These are phyloP conservation scores for Ogataea glucozyma DNA, from an alignment of 805 yeast genomes.

Conservation along the genomic window DNA sequence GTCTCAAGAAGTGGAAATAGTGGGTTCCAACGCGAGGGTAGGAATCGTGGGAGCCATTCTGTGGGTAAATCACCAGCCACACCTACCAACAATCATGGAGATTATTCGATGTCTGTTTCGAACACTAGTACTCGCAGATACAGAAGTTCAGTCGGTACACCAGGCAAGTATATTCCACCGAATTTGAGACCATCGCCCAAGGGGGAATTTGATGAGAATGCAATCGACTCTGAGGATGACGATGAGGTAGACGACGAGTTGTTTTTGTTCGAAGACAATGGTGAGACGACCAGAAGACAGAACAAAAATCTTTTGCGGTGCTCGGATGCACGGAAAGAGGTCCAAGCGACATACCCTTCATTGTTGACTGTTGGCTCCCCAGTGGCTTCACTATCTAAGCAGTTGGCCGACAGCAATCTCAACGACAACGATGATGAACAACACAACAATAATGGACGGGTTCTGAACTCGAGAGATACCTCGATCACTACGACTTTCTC, in stretches of 20 bases:
- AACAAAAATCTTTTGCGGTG: constrained; percentile 2
- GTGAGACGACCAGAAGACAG: constrained; percentile 5
- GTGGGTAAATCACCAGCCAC: constrained; percentile 22
- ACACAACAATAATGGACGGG: background rate
- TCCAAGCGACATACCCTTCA: constrained; percentile 27
- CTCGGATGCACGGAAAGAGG: constrained; percentile 18
- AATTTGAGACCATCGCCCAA: constrained; percentile 53
- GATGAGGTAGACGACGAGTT: constrained; percentile 35
- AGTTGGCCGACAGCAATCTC: constrained; percentile 19
- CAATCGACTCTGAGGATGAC: constrained; percentile 34
- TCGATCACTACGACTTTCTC: constrained; percentile 30
- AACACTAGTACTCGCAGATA: constrained; percentile 17
- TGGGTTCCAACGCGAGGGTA: constrained; percentile 6
- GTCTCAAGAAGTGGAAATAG: constrained; percentile 9
- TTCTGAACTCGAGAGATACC: constrained; percentile 28
- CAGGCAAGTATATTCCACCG: constrained; percentile 74
- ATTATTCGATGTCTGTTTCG: constrained; percentile 3
- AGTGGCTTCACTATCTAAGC: constrained; percentile 21
- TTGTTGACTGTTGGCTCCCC: constrained; percentile 19
- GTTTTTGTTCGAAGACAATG: constrained; percentile 40
- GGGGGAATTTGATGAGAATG: constrained; percentile 22
- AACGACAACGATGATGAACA: constrained; percentile 1
- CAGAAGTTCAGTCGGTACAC: constrained; percentile 32
- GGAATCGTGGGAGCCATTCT: constrained; percentile 24
- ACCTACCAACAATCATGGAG: constrained; percentile 9